phyloP scores from a whole-genome alignment of 257 asterid species.

The Ajuga chamaepitys region DNA sequence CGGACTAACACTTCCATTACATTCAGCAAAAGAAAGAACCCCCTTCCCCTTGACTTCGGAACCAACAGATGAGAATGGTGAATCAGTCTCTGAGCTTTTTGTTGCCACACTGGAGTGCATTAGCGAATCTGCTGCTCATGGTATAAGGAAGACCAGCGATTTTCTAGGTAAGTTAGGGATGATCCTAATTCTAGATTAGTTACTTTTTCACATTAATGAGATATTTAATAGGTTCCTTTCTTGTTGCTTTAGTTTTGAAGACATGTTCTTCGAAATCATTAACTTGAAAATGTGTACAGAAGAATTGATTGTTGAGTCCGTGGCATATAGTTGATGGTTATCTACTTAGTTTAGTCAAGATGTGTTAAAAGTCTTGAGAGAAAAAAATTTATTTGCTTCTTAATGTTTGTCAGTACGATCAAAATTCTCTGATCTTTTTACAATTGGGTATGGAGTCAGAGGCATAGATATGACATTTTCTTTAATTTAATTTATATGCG shows the following conservation, averaged over 20 bases:
- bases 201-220: not conserved
- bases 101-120: conserved; percentile 92
- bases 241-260: not conserved
- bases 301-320: not conserved
- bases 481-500: not conserved
- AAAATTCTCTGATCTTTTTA: not conserved
- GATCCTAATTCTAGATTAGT: conserved; percentile 2
- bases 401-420: not conserved
- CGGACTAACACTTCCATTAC: conserved; percentile 21
- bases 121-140: conserved; percentile 63
- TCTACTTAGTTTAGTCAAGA: not conserved
- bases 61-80: conserved; percentile 38
- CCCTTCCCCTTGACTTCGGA: conserved; percentile 32
- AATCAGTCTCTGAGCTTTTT: conserved; percentile 86
- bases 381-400: not conserved
- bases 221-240: not conserved
- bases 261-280: not conserved
- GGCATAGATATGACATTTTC: not conserved
- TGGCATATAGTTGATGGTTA: not conserved
- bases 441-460: not conserved
- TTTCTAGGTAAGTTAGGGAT: conserved; percentile 51
- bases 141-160: conserved; percentile 56
- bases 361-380: not conserved
- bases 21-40: conserved; percentile 45
- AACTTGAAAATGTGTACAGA: not conserved